A percentile compares a stretch with the other conserved stretches of the same genome.
Conservation (phyloP, 352 stramenopile genomes). For the Globisporangium viniferum region DNA sequence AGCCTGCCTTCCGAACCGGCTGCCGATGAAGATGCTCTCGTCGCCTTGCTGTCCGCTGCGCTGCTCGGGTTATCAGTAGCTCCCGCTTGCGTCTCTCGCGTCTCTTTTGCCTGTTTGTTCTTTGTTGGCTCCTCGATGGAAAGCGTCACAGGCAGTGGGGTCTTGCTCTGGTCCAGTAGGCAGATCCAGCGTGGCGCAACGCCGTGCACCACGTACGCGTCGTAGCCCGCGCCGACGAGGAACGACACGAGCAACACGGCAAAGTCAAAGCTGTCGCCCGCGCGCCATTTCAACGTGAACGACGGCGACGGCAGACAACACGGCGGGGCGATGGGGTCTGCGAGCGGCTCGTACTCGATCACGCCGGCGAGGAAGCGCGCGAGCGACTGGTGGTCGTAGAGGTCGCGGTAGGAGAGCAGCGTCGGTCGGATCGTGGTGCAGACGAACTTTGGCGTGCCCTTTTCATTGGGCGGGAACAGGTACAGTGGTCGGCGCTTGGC, state of each 20-base stretch:
- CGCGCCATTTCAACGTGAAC: conserved; percentile 85
- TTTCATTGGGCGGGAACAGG: conserved; percentile 91
- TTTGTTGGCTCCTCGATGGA: conserved; percentile 51
- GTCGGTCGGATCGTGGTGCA: conserved; percentile 93
- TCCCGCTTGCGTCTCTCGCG: background rate
- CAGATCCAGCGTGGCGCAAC: conserved; percentile 87
- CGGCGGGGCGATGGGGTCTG: conserved; percentile 69
- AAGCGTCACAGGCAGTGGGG: conserved; percentile 52
- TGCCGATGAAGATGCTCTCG: conserved; percentile 4
- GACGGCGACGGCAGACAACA: conserved; percentile 77
- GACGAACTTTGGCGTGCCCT: conserved; percentile 92
- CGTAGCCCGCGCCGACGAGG: conserved; percentile 92
- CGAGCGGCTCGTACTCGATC: conserved; percentile 93
- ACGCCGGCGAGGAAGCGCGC: conserved; percentile 89
- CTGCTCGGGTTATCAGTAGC: background rate
- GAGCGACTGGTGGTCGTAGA: conserved; percentile 89
- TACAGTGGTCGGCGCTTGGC: conserved; percentile 72
- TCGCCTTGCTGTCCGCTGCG: conserved; percentile 19
- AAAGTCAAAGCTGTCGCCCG: conserved; percentile 93
- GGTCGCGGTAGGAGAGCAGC: conserved; percentile 86
- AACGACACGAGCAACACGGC: conserved; percentile 88
- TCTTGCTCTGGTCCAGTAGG: conserved; percentile 88
- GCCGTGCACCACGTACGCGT: conserved; percentile 93
- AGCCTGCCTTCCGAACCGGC: conserved; percentile 30
- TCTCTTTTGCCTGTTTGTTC: conserved; percentile 11